Evolutionary conservation across 192 early-diverging fungal species (phyloP).

Genomic region (Coemansia sp.): DNA sequence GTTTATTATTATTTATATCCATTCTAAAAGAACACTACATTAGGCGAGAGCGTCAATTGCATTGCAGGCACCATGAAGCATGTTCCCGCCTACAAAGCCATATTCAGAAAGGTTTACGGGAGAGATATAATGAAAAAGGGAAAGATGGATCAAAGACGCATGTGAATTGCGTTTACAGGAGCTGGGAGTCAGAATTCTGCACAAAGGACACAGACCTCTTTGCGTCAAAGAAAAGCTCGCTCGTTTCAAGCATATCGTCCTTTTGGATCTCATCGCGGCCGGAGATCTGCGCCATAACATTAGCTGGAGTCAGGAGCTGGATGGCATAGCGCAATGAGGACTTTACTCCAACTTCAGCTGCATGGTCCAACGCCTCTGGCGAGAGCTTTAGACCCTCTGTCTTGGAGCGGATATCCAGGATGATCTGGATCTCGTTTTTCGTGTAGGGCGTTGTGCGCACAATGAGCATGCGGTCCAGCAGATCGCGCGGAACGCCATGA

Average conservation of each 20-base stretch:
- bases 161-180: conserved; percentile 19
- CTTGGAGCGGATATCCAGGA: conserved; percentile 92
- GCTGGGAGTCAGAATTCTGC: conserved; percentile 33
- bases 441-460: conserved; percentile 94
- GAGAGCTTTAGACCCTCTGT: conserved; percentile 80
- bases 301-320: conserved; percentile 92
- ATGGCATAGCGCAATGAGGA: conserved; percentile 94
- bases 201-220: conserved; percentile 53
- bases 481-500: conserved; percentile 96
- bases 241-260: conserved; percentile 86
- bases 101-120: neutral
- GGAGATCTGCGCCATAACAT: conserved; percentile 82
- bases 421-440: conserved; percentile 83
- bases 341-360: conserved; percentile 84
- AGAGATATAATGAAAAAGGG: neutral
- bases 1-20: neutral
- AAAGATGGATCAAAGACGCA: neutral
- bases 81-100: neutral
- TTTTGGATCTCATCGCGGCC: conserved; percentile 78
- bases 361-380: conserved; percentile 73
- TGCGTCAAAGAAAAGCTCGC: conserved; percentile 71
- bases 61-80: neutral
- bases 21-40: neutral
- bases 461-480: conserved; percentile 94
- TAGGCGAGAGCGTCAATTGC: neutral